phyloP scores from a whole-genome alignment of 176 grass and related monocot species.

The Thalia dealbata region DNA sequence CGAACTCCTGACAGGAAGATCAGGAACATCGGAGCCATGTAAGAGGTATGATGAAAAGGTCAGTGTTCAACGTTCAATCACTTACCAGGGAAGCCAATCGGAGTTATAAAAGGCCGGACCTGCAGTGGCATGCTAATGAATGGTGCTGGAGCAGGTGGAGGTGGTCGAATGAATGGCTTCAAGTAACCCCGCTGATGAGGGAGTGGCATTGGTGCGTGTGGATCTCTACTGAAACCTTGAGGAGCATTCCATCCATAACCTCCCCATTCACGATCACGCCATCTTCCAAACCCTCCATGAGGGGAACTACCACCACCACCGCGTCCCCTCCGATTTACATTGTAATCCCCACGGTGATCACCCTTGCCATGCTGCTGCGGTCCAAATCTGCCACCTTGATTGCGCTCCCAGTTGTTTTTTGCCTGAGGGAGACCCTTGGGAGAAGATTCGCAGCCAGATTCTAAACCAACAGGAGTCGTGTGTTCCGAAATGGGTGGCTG shows the following conservation, averaged over 20 bases:
- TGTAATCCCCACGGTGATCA: neutral
- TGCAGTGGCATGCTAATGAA: constrained; percentile 38
- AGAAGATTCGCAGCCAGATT: neutral
- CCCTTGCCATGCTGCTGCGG: neutral
- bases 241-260: constrained; percentile 31
- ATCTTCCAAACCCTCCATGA: neutral
- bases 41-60: neutral
- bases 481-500: neutral
- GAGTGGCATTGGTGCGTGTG: neutral
- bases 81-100: constrained; percentile 48
- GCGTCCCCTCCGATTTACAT: neutral
- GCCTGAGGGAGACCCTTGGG: neutral
- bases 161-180: constrained; percentile 6
- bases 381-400: neutral
- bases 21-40: neutral
- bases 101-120: constrained; percentile 19
- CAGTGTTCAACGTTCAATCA: neutral
- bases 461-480: neutral
- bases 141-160: constrained; percentile 20
- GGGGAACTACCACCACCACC: constrained; percentile 20
- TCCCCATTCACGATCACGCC: constrained; percentile 23
- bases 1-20: constrained; percentile 37
- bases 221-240: constrained; percentile 6
- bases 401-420: neutral
- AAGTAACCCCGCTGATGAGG: constrained; percentile 15